These are phyloP conservation scores for Gnaphalium uliginosum DNA, from an alignment of 129 eudicot genomes.

Conservation along the genomic window DNA sequence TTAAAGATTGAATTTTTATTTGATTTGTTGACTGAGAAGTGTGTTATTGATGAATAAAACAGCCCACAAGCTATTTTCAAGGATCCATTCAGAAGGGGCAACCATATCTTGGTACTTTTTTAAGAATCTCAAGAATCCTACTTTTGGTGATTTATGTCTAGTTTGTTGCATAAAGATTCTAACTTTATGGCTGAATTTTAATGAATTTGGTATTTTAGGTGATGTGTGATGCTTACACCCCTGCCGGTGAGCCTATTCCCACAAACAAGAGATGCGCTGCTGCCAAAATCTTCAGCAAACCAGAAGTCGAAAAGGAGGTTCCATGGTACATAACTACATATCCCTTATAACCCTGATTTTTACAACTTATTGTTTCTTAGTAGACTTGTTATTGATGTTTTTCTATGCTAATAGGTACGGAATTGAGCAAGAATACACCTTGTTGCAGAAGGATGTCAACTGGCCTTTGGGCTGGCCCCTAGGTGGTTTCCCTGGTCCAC, in stretches of 20 bases:
- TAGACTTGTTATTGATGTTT: background rate
- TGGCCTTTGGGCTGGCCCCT: slow-evolving; percentile 95
- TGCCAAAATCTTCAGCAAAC: slow-evolving; percentile 70
- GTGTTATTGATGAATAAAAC: slow-evolving; percentile 31
- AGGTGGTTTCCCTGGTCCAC: slow-evolving; percentile 91
- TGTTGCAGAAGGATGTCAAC: slow-evolving; percentile 60
- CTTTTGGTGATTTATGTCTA: background rate
- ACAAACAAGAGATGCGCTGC: slow-evolving; percentile 82
- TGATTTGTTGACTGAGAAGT: background rate
- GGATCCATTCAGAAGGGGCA: slow-evolving; percentile 96
- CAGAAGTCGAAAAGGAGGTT: slow-evolving; percentile 75
- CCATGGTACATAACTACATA: slow-evolving; percentile 65
- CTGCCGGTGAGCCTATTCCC: slow-evolving; percentile 93
- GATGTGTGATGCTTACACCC: slow-evolving; percentile 94
- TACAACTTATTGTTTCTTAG: background rate
- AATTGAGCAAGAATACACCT: slow-evolving; percentile 89
- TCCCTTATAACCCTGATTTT: background rate
- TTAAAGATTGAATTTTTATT: background rate
- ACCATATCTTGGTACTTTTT: slow-evolving; percentile 66
- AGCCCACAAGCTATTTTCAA: slow-evolving; percentile 97
- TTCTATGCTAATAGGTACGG: slow-evolving; percentile 57
- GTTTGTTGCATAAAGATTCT: background rate
- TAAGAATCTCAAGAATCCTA: background rate
- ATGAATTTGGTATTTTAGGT: slow-evolving; percentile 41
- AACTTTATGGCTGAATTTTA: background rate